Evolutionary conservation across 1,284 basidiomycete species (phyloP).

Genomic region (Chalciporus sp.): DNA sequence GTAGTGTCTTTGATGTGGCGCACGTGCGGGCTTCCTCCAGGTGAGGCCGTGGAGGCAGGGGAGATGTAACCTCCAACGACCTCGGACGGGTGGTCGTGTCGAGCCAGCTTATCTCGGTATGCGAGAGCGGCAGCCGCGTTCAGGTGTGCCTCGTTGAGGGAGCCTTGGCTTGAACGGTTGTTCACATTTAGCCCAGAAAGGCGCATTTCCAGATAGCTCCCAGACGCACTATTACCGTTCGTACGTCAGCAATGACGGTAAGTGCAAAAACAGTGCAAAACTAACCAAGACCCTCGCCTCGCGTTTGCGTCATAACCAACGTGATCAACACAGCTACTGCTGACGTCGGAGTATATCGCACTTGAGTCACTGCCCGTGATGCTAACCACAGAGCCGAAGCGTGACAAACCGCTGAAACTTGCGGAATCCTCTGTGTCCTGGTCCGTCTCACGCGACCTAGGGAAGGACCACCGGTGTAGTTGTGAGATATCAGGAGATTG

Average conservation of each 20-base stretch:
- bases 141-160: constrained; percentile 31
- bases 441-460: constrained; percentile 40
- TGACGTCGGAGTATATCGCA: constrained; percentile 53
- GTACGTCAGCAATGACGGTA: constrained; percentile 25
- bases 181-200: constrained; percentile 52
- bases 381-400: constrained; percentile 63
- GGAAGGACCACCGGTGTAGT: constrained; percentile 35
- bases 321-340: constrained; percentile 38
- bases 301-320: constrained; percentile 33
- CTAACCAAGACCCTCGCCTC: constrained; percentile 56
- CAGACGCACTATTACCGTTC: constrained; percentile 33
- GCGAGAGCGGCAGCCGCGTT: constrained; percentile 17
- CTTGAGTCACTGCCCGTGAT: constrained; percentile 61
- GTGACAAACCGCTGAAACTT: constrained; percentile 48
- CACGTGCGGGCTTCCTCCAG: constrained; percentile 42
- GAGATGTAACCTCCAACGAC: constrained; percentile 35
- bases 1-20: constrained; percentile 32
- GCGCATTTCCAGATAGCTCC: constrained; percentile 42
- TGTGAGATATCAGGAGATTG: constrained; percentile 27
- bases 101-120: constrained; percentile 29
- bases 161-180: constrained; percentile 33
- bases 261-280: constrained; percentile 13
- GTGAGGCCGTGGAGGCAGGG: constrained; percentile 45
- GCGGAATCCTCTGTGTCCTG: constrained; percentile 51
- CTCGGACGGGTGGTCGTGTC: constrained; percentile 22